Conservation (phyloP, 2,329 filamentous ascomycete species). For the Nemania sp. region DNA sequence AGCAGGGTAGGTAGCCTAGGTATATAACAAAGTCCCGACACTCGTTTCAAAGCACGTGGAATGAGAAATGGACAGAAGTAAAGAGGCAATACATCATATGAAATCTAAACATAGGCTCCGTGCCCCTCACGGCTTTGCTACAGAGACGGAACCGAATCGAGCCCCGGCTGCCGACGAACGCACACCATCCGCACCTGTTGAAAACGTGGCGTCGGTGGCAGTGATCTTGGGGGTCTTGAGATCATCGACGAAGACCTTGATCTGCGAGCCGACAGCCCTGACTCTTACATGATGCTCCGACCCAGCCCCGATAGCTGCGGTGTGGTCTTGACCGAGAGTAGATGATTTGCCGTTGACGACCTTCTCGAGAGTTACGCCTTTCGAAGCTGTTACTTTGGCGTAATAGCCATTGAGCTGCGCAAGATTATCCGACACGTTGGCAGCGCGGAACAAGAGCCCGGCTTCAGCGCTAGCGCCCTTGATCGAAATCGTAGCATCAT, state of each 20-base stretch:
- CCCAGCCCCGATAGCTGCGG: conserved; percentile 9
- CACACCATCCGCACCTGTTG: conserved; percentile 35
- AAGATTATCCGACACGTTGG: conserved; percentile 22
- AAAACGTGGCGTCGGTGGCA: conserved; percentile 27
- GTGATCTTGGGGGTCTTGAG: conserved; percentile 29
- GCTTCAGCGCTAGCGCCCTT: conserved; percentile 32
- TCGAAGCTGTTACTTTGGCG: conserved; percentile 27
- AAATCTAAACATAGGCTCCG: no score
- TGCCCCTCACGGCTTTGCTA: conserved; percentile 33
- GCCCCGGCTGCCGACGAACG: conserved; percentile 26
- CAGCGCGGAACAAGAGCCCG: conserved; percentile 44
- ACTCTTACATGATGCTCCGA: conserved; percentile 33
- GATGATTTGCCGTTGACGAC: conserved; percentile 25
- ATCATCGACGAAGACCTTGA: conserved; percentile 38
- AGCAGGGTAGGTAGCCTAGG: no score
- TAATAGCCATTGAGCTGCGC: conserved; percentile 39
- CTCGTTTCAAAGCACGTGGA: no score
- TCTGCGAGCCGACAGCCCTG: conserved; percentile 30
- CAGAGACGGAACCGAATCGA: conserved; percentile 36
- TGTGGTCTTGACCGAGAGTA: conserved; percentile 10
- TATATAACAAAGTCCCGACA: no score
- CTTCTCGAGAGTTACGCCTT: conserved; percentile 33
- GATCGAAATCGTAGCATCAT: conserved; percentile 37
- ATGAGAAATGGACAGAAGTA: no score
- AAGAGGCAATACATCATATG: no score